Conservation (phyloP, 1,284 basidiomycete genomes). For the Rhodotorula sp. region DNA sequence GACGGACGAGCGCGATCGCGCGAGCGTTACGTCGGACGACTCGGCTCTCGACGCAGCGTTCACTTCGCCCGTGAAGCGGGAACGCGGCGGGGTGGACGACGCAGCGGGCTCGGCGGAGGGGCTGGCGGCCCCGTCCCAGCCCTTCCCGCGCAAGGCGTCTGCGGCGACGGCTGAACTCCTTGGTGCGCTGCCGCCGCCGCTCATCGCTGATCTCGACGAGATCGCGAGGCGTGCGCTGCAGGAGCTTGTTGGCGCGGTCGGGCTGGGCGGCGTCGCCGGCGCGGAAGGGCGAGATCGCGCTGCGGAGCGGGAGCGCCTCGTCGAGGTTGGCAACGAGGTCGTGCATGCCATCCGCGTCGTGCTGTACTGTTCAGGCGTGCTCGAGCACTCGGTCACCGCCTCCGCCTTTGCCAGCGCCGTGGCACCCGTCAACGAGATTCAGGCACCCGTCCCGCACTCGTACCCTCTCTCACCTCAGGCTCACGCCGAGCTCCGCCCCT, state of each 20-base stretch:
- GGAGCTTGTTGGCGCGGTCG: conserved; percentile 18
- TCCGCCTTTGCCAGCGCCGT: conserved; percentile 2
- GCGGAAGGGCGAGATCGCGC: not conserved
- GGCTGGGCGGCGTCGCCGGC: not conserved
- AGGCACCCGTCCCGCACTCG: not conserved
- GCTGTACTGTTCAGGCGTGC: conserved; percentile 46
- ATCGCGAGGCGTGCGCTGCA: conserved; percentile 23
- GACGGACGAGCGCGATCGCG: conserved; percentile 21
- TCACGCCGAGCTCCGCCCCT: conserved; percentile 49
- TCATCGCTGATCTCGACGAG: conserved; percentile 36
- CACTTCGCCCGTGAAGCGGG: not conserved
- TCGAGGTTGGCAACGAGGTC: conserved; percentile 51
- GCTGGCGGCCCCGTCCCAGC: not conserved
- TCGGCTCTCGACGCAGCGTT: conserved; percentile 36
- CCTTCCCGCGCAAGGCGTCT: conserved; percentile 3
- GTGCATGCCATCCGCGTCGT: conserved; percentile 64
- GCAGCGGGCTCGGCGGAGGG: not conserved
- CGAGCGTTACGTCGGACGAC: conserved; percentile 69
- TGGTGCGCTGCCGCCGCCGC: conserved; percentile 30
- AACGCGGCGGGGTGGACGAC: not conserved
- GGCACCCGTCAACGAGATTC: conserved; percentile 29
- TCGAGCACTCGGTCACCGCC: conserved; percentile 26
- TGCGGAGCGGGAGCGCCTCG: conserved; percentile 28
- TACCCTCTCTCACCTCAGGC: conserved; percentile 21
- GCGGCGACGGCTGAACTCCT: conserved; percentile 21